phyloP scores from a whole-genome alignment of 257 asterid genomes.

The Voacanga thouarsii region DNA sequence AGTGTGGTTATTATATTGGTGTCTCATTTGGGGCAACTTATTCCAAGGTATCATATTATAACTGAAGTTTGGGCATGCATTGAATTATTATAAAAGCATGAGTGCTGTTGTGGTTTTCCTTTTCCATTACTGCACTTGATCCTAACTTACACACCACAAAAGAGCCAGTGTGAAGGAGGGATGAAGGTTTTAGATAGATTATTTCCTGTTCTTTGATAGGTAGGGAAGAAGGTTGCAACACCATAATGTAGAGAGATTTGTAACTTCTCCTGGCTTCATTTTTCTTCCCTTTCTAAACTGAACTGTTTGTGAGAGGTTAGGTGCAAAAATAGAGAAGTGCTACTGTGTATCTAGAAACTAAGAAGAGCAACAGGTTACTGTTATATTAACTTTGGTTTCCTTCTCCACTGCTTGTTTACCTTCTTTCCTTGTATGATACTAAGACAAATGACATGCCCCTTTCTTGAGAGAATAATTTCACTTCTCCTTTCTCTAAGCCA shows the following conservation, averaged over 20 bases:
- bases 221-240: not conserved
- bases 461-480: not conserved
- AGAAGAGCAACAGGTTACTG: not conserved
- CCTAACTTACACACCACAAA: not conserved
- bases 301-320: not conserved
- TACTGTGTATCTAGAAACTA: not conserved
- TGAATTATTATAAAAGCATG: too few relatives aligned
- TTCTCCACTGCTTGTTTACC: not conserved
- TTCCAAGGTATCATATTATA: not conserved
- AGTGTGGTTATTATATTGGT: not conserved
- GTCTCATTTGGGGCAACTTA: not conserved
- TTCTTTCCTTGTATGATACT: too few relatives aligned
- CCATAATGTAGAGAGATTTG: not conserved
- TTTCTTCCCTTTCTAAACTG: not conserved
- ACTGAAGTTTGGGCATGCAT: not conserved
- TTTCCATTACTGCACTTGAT: not conserved
- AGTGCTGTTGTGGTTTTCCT: not conserved
- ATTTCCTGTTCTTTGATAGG: not conserved
- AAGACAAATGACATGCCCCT: not conserved
- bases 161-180: not conserved
- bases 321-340: not conserved
- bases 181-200: not conserved
- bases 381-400: not conserved
- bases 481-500: not conserved
- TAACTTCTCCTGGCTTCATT: not conserved